These are phyloP conservation scores for Neopestalotiopsis clavispora DNA, from an alignment of 2,329 filamentous ascomycete species.

Conservation along the genomic window DNA sequence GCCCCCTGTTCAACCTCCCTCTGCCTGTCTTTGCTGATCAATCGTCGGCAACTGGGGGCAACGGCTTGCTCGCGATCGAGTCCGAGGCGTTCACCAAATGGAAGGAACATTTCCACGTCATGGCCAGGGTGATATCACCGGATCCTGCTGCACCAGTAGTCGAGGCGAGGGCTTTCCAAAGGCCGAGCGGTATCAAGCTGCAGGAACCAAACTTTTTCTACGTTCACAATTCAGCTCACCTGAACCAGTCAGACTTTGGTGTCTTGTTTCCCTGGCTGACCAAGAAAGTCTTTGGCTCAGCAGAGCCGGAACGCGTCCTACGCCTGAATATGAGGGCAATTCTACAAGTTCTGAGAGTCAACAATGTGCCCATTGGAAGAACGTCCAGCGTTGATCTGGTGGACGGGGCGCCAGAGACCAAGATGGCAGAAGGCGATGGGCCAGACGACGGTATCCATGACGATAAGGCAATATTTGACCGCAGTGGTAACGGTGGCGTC, in stretches of 20 bases:
- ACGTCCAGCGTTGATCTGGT: slow-evolving; percentile 56
- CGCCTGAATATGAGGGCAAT: slow-evolving; percentile 64
- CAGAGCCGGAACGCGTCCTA: slow-evolving; percentile 62
- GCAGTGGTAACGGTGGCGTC: slow-evolving; percentile 43
- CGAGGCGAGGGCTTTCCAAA: slow-evolving; percentile 45
- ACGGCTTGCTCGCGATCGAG: slow-evolving; percentile 70
- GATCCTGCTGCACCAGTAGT: slow-evolving; percentile 52
- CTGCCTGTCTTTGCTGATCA: slow-evolving; percentile 68
- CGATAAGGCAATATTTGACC: slow-evolving; percentile 57
- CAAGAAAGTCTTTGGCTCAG: slow-evolving; percentile 60
- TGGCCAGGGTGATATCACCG: slow-evolving; percentile 68
- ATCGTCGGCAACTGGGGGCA: slow-evolving; percentile 49
- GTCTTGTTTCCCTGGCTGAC: slow-evolving; percentile 78
- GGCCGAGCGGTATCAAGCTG: slow-evolving; percentile 47
- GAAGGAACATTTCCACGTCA: slow-evolving; percentile 72
- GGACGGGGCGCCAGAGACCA: slow-evolving; percentile 50
- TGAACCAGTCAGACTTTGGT: slow-evolving; percentile 84
- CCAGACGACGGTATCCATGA: slow-evolving; percentile 40
- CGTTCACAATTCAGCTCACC: slow-evolving; percentile 73
- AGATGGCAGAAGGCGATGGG: slow-evolving; percentile 29
- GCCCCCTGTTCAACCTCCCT: slow-evolving; percentile 72
- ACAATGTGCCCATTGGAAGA: slow-evolving; percentile 52
- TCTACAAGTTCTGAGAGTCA: slow-evolving; percentile 59
- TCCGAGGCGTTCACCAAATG: slow-evolving; percentile 82
- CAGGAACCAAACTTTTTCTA: slow-evolving; percentile 74